These are phyloP conservation scores for Butyriboletus loyo DNA, from an alignment of 768 basidiomycete species.

Conservation along the genomic window DNA sequence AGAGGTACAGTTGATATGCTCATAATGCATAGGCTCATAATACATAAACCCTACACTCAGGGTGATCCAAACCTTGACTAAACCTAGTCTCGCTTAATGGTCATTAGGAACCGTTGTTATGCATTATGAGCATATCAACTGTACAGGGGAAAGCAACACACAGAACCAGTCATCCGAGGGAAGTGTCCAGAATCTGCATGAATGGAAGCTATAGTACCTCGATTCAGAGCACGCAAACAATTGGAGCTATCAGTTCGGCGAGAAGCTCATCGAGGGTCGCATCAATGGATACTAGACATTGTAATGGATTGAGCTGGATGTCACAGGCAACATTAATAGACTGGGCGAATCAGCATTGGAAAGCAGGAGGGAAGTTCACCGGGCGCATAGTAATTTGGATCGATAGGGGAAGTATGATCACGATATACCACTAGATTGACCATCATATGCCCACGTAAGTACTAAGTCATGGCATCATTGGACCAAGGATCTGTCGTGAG, in stretches of 20 bases:
- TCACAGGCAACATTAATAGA: background rate
- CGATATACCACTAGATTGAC: background rate
- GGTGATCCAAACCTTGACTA: too few species aligned
- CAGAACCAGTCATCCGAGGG: background rate
- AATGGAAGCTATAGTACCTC: background rate
- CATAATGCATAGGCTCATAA: too few species aligned
- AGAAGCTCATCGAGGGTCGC: background rate
- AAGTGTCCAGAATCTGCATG: too few species aligned
- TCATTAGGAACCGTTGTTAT: too few species aligned
- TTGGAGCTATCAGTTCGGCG: background rate
- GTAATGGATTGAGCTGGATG: background rate
- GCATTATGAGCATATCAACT: too few species aligned
- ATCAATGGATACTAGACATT: background rate
- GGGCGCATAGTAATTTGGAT: background rate
- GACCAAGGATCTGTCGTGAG: constrained; percentile 58
- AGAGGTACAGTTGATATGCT: background rate
- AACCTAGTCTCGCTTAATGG: too few species aligned
- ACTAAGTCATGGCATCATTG: constrained; percentile 6
- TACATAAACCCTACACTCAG: too few species aligned
- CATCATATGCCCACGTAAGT: background rate
- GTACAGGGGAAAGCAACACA: background rate
- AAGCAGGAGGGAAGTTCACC: background rate
- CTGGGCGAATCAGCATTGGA: background rate
- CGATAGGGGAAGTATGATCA: background rate
- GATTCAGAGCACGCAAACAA: background rate